A percentile compares a stretch with the other conserved stretches of the same genome.
Evolutionary conservation across 768 basidiomycete species (phyloP).

Genomic region (Mycena haematopus): DNA sequence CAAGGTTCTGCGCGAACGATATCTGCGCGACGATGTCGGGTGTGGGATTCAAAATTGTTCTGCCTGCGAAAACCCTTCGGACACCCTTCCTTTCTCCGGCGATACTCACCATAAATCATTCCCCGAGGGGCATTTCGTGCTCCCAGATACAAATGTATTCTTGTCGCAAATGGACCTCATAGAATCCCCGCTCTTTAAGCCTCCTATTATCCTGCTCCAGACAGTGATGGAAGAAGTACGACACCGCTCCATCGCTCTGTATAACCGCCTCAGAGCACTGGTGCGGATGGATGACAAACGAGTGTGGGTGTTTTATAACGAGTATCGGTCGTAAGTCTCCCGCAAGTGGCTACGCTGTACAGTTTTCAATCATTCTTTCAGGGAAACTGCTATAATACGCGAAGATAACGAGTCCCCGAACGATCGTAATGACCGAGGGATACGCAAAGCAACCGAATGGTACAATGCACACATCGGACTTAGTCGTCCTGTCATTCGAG

Average conservation of each 20-base stretch:
- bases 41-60: slow-evolving; percentile 83
- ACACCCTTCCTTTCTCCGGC: slow-evolving; percentile 64
- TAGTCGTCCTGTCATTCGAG: slow-evolving; percentile 57
- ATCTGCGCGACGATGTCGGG: slow-evolving; percentile 88
- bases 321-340: slow-evolving; percentile 74
- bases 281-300: slow-evolving; percentile 84
- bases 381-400: slow-evolving; percentile 81
- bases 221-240: slow-evolving; percentile 97
- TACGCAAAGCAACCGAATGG: slow-evolving; percentile 87
- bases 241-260: slow-evolving; percentile 90
- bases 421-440: slow-evolving; percentile 94
- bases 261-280: slow-evolving; percentile 89
- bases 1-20: slow-evolving; percentile 94
- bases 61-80: slow-evolving; percentile 56
- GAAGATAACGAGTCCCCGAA: slow-evolving; percentile 86
- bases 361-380: slow-evolving; percentile 35
- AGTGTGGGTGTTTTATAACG: slow-evolving; percentile 89
- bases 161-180: slow-evolving; percentile 97
- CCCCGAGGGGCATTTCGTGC: slow-evolving; percentile 75
- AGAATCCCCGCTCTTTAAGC: slow-evolving; percentile 73
- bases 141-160: slow-evolving; percentile 96
- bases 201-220: slow-evolving; percentile 90
- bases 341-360: background rate
- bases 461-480: slow-evolving; percentile 77
- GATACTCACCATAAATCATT: slow-evolving; percentile 61